Percentiles rank a stretch among this genome's conserved stretches.
These are phyloP conservation scores for Flaveria linearis DNA, from an alignment of 129 eudicot genomes.

Conservation along the genomic window DNA sequence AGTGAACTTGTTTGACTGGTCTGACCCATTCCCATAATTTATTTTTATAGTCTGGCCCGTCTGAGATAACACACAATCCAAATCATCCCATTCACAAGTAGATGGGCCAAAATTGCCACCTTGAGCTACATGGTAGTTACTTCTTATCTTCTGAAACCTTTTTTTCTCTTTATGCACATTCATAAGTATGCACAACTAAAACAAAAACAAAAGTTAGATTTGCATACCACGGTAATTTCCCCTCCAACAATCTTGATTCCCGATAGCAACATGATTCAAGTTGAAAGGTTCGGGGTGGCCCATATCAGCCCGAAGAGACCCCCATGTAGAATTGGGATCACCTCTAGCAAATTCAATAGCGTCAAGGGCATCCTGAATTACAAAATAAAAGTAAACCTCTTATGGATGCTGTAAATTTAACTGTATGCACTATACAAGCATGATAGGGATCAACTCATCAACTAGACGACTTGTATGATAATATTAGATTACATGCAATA, in stretches of 20 bases:
- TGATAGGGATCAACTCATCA: background rate
- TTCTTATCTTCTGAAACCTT: background rate
- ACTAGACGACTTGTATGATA: background rate
- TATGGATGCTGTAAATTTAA: background rate
- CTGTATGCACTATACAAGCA: background rate
- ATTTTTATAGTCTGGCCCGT: background rate
- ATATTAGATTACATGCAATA: background rate
- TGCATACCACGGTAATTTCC: slow-evolving; percentile 66
- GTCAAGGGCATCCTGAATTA: slow-evolving; percentile 67
- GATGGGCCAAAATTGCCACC: background rate
- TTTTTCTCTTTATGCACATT: background rate
- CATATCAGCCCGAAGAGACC: slow-evolving; percentile 81
- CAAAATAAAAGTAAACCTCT: background rate
- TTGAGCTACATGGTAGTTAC: background rate
- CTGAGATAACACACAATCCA: background rate
- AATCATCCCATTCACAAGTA: background rate
- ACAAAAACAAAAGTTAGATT: background rate
- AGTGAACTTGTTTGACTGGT: background rate
- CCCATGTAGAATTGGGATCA: slow-evolving; percentile 79
- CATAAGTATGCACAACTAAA: slow-evolving; percentile 8
- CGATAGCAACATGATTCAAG: slow-evolving; percentile 82
- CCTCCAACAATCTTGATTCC: slow-evolving; percentile 88
- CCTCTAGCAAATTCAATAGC: slow-evolving; percentile 97
- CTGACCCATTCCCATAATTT: background rate
- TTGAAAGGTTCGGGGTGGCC: slow-evolving; percentile 75